Base-by-base conservation (phyloP, 2,329 filamentous ascomycete species). In the Thermomyces lanuginosus region DNA sequence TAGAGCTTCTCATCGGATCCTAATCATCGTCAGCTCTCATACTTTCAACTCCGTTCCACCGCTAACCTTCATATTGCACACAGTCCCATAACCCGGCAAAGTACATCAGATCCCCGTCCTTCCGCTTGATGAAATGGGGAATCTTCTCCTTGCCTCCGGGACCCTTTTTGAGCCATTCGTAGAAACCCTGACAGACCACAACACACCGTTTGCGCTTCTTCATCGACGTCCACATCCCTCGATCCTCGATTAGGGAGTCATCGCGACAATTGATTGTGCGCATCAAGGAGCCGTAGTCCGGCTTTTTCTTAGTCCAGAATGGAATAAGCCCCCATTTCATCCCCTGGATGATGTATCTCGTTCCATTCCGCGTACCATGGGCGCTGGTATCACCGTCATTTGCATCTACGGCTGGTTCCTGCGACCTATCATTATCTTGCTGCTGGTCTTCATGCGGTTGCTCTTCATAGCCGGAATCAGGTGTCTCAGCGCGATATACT, bases 271-370 rank as follows among this genome's bases (percentile, higher is more conserved):
- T 95, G 52, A 95, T 95, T 0, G 83, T 92, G 45, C 77, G 81
- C 62, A 92, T 65, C 50, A 82, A 63, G 1, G 72, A 72, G 14
- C 68, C 64, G 43, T 89, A 86, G 44, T 82, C 72, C 0, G 82
- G 80, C 27, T 73, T 73, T 8, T 76, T 66, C 56, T 86, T 92
- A 3, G 80, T 91, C 86, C 86, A 95, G 51, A 76, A 92, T 0
- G 89, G 86, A 8, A 95, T 64, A 5, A 98, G 64, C 0, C 86
- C 89, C 89, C 89, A 98, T 64, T 82, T 86, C 79, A 95, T 95
- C 2, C 73, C 65, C 48, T 93, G 83, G 6, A 98, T 60, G 50
- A 79, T 86, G 58, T 91, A 92, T 38, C 57, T 71, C 6, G 63
- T 62, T 32, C 56, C 48, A 15, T 41, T 41, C 29, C 30, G 14